phyloP scores from a whole-genome alignment of 2,329 filamentous ascomycete species.

The Beauveria medogensis region DNA sequence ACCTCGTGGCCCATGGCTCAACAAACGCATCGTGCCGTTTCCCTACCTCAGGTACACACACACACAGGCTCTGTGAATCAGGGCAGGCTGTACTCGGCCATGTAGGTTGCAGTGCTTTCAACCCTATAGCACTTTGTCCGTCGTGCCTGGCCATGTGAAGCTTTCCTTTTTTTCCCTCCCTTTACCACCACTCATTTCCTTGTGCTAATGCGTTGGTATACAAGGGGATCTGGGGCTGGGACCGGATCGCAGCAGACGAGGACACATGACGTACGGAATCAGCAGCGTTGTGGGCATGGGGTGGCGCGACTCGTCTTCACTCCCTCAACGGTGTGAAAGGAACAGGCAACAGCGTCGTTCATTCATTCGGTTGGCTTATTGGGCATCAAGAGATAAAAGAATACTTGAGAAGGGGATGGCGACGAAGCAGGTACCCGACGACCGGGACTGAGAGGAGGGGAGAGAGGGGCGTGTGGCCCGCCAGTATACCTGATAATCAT shows the following conservation, averaged over 20 bases:
- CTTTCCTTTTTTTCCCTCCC: not conserved
- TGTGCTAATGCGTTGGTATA: not conserved
- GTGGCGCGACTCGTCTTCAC: not conserved
- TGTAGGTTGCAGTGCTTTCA: not conserved
- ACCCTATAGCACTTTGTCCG: not conserved
- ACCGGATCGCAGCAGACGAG: conserved; percentile 5
- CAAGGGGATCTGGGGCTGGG: not conserved
- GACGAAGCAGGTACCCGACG: conserved; percentile 3
- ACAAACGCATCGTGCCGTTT: not conserved
- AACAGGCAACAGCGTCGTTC: not conserved
- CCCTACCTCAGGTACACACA: too few relatives aligned
- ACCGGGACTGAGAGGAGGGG: not conserved
- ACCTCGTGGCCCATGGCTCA: not conserved
- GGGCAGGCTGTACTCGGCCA: not conserved
- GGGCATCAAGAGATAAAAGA: not conserved
- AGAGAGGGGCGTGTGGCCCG: not conserved
- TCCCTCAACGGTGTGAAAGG: not conserved
- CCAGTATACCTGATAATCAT: not conserved
- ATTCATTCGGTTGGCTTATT: not conserved
- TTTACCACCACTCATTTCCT: not conserved
- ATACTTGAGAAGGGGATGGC: not conserved
- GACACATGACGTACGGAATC: conserved; percentile 8
- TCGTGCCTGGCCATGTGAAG: not conserved
- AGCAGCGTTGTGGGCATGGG: conserved; percentile 3
- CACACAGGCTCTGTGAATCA: not conserved